phyloP scores from a whole-genome alignment of 805 yeast species.

The Metschnikowia arizonensis region DNA sequence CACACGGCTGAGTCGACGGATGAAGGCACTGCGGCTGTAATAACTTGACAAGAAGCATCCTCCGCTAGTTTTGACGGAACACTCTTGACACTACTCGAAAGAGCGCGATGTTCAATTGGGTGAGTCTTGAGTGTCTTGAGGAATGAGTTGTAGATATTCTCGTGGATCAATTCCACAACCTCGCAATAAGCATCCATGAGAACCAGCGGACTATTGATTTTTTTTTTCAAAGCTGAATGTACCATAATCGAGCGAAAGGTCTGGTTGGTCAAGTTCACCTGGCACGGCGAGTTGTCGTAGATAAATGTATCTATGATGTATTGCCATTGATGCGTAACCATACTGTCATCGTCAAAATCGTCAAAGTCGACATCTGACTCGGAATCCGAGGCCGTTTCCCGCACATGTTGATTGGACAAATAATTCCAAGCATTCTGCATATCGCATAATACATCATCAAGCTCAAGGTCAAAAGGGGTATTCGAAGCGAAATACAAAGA shows the following conservation, averaged over 20 bases:
- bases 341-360: slow-evolving; percentile 1
- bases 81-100: slow-evolving; percentile 1
- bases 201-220: slow-evolving; percentile 26
- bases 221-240: slow-evolving; percentile 13
- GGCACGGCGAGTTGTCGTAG: slow-evolving; percentile 39
- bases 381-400: slow-evolving; percentile 13
- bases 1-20: background rate
- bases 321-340: slow-evolving; percentile 30
- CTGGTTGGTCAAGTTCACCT: slow-evolving; percentile 45
- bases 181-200: slow-evolving; percentile 30
- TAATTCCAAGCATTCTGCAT: slow-evolving; percentile 19
- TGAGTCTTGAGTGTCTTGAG: background rate
- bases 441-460: slow-evolving; percentile 22
- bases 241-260: slow-evolving; percentile 27
- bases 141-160: slow-evolving; percentile 28
- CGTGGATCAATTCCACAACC: slow-evolving; percentile 30
- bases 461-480: slow-evolving; percentile 20
- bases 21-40: background rate
- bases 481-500: slow-evolving; percentile 7
- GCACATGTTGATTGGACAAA: slow-evolving; percentile 13
- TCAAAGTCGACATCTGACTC: background rate
- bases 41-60: background rate
- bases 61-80: background rate
- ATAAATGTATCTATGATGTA: slow-evolving; percentile 41
- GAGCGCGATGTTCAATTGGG: background rate